A percentile compares a stretch with the other conserved stretches of the same genome.
These are phyloP conservation scores for Trametes meyenii DNA, from an alignment of 768 basidiomycete species.

Conservation along the genomic window DNA sequence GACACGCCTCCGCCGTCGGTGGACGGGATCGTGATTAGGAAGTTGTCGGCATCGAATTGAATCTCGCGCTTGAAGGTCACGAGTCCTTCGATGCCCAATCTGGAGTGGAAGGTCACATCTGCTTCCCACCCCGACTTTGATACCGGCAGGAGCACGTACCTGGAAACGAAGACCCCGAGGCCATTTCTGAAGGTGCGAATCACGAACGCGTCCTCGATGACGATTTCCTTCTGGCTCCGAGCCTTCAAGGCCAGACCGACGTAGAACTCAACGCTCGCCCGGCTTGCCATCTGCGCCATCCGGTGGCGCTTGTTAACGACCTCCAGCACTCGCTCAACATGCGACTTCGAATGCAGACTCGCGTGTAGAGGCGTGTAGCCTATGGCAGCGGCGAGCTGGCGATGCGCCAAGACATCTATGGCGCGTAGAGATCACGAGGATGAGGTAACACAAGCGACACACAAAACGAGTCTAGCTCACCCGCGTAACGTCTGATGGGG, in stretches of 20 bases:
- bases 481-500: constrained; percentile 95
- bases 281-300: constrained; percentile 96
- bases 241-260: constrained; percentile 90
- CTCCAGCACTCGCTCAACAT: constrained; percentile 85
- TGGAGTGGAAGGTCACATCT: constrained; percentile 34
- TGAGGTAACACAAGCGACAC: background rate
- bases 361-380: constrained; percentile 82
- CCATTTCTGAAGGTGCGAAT: constrained; percentile 95
- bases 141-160: constrained; percentile 54
- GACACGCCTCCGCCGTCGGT: constrained; percentile 45
- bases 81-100: constrained; percentile 91
- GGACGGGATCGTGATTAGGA: constrained; percentile 72
- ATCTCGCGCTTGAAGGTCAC: constrained; percentile 92
- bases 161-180: constrained; percentile 92
- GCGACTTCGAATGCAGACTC: constrained; percentile 82
- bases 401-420: constrained; percentile 88
- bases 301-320: constrained; percentile 91
- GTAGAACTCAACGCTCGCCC: constrained; percentile 97
- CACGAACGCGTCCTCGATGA: constrained; percentile 89
- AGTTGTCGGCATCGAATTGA: constrained; percentile 90
- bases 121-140: constrained; percentile 8
- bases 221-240: constrained; percentile 48
- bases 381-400: constrained; percentile 91
- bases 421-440: background rate
- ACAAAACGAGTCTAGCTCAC: constrained; percentile 41